A percentile compares a stretch with the other conserved stretches of the same genome.
Evolutionary conservation across 2,329 filamentous ascomycete species (phyloP).

Genomic region (Talaromyces sp.): DNA sequence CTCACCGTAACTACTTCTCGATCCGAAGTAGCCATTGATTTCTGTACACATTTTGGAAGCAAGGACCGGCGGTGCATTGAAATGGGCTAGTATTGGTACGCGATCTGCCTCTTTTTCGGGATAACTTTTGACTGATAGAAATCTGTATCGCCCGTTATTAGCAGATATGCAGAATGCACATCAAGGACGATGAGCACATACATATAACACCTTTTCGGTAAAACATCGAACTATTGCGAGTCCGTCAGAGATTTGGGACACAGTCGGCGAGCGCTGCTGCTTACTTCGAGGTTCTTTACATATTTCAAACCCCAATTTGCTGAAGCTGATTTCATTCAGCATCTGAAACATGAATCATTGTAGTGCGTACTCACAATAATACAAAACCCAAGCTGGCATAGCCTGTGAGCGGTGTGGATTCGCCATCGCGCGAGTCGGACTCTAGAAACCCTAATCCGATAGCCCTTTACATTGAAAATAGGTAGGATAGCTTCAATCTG

Average conservation of each 20-base stretch:
- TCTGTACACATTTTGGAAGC: constrained; percentile 12
- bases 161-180: no score
- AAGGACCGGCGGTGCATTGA: constrained; percentile 13
- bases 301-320: background rate
- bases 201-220: constrained; percentile 16
- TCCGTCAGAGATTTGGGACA: background rate
- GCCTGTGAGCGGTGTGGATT: background rate
- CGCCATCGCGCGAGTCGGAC: background rate
- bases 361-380: background rate
- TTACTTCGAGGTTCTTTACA: background rate
- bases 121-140: constrained; percentile 8
- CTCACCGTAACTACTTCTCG: constrained; percentile 8
- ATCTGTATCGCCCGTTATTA: background rate
- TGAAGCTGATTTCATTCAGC: background rate
- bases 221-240: background rate
- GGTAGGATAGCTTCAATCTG: background rate
- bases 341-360: background rate
- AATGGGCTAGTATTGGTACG: constrained; percentile 6
- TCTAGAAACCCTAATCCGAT: background rate
- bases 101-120: background rate
- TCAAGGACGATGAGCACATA: background rate
- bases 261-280: background rate
- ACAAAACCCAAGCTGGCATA: background rate
- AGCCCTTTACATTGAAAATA: background rate
- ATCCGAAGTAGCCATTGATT: constrained; percentile 15